A percentile compares a stretch with the other conserved stretches of the same genome.
phyloP scores from a whole-genome alignment of 2,329 filamentous ascomycete species.

The Hortaea sp. region DNA sequence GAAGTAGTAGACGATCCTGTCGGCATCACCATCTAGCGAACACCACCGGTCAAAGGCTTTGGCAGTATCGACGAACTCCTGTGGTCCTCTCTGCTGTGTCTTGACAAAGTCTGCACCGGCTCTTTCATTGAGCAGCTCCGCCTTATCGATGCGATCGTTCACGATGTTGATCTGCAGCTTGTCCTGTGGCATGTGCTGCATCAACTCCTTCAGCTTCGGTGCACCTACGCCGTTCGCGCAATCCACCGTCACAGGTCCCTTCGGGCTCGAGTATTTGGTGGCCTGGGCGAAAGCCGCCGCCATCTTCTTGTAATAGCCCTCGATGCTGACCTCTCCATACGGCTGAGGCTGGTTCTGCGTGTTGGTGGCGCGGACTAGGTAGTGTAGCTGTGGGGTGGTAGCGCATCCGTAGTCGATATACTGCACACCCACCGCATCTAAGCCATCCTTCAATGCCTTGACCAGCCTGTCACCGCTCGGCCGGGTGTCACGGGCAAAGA shows the following conservation, averaged over 20 bases:
- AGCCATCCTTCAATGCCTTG: constrained; percentile 64
- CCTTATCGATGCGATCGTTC: constrained; percentile 87
- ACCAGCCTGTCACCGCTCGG: constrained; percentile 82
- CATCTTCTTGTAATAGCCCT: constrained; percentile 92
- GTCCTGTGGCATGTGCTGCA: constrained; percentile 68
- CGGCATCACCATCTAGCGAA: constrained; percentile 90
- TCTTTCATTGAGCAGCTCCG: constrained; percentile 78
- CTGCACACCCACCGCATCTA: constrained; percentile 65
- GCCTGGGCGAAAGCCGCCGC: constrained; percentile 73
- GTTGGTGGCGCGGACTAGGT: constrained; percentile 88
- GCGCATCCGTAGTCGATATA: constrained; percentile 80
- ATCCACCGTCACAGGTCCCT: constrained; percentile 72
- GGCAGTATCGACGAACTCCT: constrained; percentile 57
- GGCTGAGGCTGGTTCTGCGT: constrained; percentile 77
- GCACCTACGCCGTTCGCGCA: constrained; percentile 96
- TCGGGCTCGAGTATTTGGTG: constrained; percentile 64
- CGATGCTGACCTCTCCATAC: constrained; percentile 81
- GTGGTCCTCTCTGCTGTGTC: constrained; percentile 85
- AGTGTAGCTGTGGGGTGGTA: constrained; percentile 96
- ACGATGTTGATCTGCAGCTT: constrained; percentile 73
- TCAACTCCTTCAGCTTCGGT: constrained; percentile 74
- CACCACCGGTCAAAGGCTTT: constrained; percentile 68
- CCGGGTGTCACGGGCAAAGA: constrained; percentile 86
- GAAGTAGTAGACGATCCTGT: constrained; percentile 94
- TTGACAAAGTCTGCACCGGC: constrained; percentile 97